Evolutionary conservation across 352 stramenopile species (phyloP).

Genomic region (Globisporangium recalcitrans): DNA sequence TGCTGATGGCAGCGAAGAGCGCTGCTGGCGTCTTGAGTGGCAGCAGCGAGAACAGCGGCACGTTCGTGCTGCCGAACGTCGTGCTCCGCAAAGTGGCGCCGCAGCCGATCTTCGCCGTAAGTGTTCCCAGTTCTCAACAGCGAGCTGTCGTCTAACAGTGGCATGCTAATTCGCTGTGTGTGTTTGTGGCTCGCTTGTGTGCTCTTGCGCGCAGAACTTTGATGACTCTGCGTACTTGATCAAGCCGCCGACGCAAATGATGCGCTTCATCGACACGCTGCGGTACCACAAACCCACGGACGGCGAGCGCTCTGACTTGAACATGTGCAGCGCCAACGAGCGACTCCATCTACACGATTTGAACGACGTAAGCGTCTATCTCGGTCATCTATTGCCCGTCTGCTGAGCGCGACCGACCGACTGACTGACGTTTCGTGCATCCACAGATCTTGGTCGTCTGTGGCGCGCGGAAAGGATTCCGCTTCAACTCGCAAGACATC

Average conservation of each 20-base stretch:
- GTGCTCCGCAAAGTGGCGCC: constrained; percentile 62
- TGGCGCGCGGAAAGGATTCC: constrained; percentile 69
- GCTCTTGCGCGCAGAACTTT: constrained; percentile 43
- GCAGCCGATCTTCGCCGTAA: constrained; percentile 72
- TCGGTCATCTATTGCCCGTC: no score
- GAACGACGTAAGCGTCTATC: constrained; percentile 66
- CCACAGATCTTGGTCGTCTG: constrained; percentile 66
- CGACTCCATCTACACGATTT: constrained; percentile 69
- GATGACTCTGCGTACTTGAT: constrained; percentile 63
- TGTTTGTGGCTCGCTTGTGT: not conserved
- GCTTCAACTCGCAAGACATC: constrained; percentile 73
- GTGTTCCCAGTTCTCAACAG: no score
- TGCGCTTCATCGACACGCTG: constrained; percentile 77
- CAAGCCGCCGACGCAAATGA: constrained; percentile 70
- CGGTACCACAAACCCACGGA: constrained; percentile 83
- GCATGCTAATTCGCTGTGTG: constrained; percentile 2
- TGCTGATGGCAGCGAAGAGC: constrained; percentile 16
- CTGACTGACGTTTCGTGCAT: not conserved
- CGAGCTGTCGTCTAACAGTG: no score
- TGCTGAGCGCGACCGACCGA: no score
- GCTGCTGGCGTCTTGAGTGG: constrained; percentile 3
- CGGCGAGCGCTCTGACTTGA: constrained; percentile 59
- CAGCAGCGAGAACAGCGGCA: constrained; percentile 1
- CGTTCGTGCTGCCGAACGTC: constrained; percentile 46
- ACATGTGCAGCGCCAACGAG: constrained; percentile 68